These are phyloP conservation scores for Acrodontium crateriforme DNA, from an alignment of 2,329 filamentous ascomycete species.

Conservation along the genomic window DNA sequence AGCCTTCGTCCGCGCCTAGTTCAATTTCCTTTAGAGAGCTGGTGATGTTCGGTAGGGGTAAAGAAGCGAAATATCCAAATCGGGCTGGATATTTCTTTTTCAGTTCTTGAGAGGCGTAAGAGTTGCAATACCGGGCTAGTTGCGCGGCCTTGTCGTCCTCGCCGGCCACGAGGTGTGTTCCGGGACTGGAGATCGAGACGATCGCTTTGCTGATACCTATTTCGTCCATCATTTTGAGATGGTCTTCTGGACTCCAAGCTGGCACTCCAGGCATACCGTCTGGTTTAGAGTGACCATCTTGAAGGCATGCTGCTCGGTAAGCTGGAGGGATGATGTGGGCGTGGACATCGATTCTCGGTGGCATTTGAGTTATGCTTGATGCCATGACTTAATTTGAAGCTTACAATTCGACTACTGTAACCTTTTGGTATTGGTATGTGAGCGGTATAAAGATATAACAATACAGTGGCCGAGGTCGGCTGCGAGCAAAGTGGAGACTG, in stretches of 20 bases:
- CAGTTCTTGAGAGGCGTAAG: conserved; percentile 29
- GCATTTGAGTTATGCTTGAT: conserved; percentile 7
- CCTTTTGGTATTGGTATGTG: too few relatives aligned
- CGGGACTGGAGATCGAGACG: conserved; percentile 41
- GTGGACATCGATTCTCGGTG: conserved; percentile 33
- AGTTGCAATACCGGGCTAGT: conserved; percentile 29
- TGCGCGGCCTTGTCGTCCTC: conserved; percentile 24
- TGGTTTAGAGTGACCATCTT: conserved; percentile 29
- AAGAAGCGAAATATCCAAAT: conserved; percentile 41
- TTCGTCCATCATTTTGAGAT: conserved; percentile 38
- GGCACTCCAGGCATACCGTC: conserved; percentile 36
- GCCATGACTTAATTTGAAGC: neutral
- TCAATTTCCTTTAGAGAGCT: conserved; percentile 36
- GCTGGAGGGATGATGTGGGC: conserved; percentile 32
- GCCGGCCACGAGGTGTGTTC: conserved; percentile 32
- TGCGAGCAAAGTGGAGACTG: too few relatives aligned
- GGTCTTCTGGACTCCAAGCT: conserved; percentile 31
- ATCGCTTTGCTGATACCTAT: conserved; percentile 39
- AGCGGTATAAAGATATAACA: too few relatives aligned
- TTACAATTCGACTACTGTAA: too few relatives aligned
- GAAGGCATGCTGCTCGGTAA: conserved; percentile 28
- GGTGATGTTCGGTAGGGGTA: conserved; percentile 38
- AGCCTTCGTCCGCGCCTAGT: conserved; percentile 27
- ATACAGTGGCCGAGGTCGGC: too few relatives aligned
- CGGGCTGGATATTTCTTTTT: conserved; percentile 21